Evolutionary conservation across 164 flowering plant species (phyloP).

Genomic region (Malania oleifera): DNA sequence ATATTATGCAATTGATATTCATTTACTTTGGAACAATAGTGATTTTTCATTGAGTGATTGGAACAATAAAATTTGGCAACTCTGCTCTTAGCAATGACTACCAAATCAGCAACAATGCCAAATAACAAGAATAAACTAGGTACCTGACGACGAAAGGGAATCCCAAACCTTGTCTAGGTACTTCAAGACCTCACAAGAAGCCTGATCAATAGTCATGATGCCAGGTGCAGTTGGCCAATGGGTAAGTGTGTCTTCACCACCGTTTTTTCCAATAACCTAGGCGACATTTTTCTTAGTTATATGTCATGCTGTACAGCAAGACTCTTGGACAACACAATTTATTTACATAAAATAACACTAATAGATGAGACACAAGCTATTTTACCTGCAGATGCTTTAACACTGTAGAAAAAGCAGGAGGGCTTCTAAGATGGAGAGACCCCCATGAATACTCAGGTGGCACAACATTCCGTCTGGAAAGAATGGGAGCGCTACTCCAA

Average conservation of each 20-base stretch:
- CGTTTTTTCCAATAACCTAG: conserved; percentile 75
- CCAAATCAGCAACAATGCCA: neutral
- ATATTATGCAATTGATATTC: too few species aligned
- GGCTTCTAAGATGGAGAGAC: conserved; percentile 76
- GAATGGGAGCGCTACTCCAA: conserved; percentile 86
- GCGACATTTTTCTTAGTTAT: neutral
- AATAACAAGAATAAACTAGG: neutral
- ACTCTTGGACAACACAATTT: neutral
- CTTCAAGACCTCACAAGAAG: conserved; percentile 69
- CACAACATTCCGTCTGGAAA: conserved; percentile 53
- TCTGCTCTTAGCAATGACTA: neutral
- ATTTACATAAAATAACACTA: neutral
- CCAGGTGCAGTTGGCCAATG: conserved; percentile 85
- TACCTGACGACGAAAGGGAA: conserved; percentile 84
- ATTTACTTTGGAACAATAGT: too few species aligned
- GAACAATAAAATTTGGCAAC: too few species aligned
- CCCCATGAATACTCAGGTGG: conserved; percentile 98
- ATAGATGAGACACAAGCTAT: neutral
- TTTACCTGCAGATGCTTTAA: conserved; percentile 82
- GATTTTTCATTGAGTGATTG: too few species aligned
- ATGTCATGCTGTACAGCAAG: neutral
- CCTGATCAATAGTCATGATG: conserved; percentile 69
- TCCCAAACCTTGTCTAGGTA: conserved; percentile 79
- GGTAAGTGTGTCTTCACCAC: conserved; percentile 92
- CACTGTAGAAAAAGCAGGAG: conserved; percentile 75